Evolutionary conservation across 1,284 basidiomycete genomes (phyloP).

Genomic region (Xerocomus amazonicus): DNA sequence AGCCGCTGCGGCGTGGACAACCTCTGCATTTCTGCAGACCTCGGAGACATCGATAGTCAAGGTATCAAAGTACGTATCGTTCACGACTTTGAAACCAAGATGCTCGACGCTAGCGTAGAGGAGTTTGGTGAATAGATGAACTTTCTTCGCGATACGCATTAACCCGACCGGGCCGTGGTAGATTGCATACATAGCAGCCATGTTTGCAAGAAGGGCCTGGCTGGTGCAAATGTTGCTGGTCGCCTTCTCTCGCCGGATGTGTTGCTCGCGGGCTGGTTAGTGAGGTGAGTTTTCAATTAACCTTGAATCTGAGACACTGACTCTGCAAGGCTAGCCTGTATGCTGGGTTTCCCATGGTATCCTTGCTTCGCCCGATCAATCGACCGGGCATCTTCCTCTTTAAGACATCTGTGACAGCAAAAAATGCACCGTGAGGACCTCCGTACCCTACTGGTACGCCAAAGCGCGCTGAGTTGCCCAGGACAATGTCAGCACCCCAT

Average conservation of each 20-base stretch:
- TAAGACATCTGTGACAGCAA: constrained; percentile 87
- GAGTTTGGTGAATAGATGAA: constrained; percentile 85
- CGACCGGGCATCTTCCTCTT: constrained; percentile 98
- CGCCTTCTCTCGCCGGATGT: constrained; percentile 94
- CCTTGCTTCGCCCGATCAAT: constrained; percentile 88
- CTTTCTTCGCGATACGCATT: constrained; percentile 82
- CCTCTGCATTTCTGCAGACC: constrained; percentile 55
- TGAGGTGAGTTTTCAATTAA: constrained; percentile 9
- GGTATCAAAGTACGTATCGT: constrained; percentile 87
- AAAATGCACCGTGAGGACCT: constrained; percentile 94
- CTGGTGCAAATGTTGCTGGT: constrained; percentile 94
- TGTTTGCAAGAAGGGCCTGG: constrained; percentile 93
- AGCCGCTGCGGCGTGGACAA: constrained; percentile 69
- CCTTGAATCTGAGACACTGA: constrained; percentile 39
- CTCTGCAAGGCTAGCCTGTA: constrained; percentile 94
- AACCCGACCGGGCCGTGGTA: constrained; percentile 94
- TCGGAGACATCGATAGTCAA: constrained; percentile 80
- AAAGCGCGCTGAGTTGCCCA: constrained; percentile 94
- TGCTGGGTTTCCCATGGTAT: constrained; percentile 80
- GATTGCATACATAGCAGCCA: constrained; percentile 96
- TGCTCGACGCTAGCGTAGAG: constrained; percentile 68
- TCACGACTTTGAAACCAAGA: constrained; percentile 69
- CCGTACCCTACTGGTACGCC: constrained; percentile 91
- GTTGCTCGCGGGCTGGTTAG: constrained; percentile 82
- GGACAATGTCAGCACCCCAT: constrained; percentile 96